Percentiles rank a stretch among this genome's conserved stretches.
Conservation (phyloP, 495 filamentous ascomycete species). For the Tirmania nivea region DNA sequence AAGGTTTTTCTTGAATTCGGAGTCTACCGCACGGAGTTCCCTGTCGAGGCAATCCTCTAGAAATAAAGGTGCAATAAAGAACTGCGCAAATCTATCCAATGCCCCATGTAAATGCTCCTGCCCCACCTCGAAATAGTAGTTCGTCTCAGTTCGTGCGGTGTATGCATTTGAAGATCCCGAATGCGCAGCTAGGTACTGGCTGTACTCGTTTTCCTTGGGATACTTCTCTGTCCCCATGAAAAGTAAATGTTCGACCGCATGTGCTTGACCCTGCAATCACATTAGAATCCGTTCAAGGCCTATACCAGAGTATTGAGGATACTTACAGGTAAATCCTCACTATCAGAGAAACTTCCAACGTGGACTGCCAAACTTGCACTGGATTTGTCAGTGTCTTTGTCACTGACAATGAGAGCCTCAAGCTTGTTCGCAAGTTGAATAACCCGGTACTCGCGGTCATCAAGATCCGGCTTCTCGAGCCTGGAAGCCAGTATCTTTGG, state of each 20-base stretch:
- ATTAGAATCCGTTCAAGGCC: conserved; percentile 1
- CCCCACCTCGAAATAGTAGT: conserved; percentile 93
- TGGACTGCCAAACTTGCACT: conserved; percentile 89
- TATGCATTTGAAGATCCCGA: conserved; percentile 90
- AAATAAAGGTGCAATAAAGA: conserved; percentile 86
- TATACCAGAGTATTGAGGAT: neutral
- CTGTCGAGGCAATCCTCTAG: conserved; percentile 74
- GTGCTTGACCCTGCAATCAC: conserved; percentile 15
- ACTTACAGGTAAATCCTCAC: conserved; percentile 59
- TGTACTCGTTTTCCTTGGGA: conserved; percentile 89
- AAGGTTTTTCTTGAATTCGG: conserved; percentile 98
- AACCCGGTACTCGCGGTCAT: conserved; percentile 76
- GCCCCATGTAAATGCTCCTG: conserved; percentile 66
- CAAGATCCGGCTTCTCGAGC: conserved; percentile 68
- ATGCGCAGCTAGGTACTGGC: conserved; percentile 69
- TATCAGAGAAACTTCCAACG: conserved; percentile 85
- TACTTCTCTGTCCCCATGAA: conserved; percentile 99
- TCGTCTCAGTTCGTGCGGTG: conserved; percentile 80
- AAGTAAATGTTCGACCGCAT: conserved; percentile 39
- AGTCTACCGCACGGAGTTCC: conserved; percentile 83
- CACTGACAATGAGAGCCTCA: conserved; percentile 87
- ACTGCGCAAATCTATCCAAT: conserved; percentile 90
- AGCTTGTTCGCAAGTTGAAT: conserved; percentile 68
- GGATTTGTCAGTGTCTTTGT: conserved; percentile 89
- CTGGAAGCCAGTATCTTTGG: conserved; percentile 54